These are phyloP conservation scores for Aspergillaceae sp. DNA, from an alignment of 2,329 filamentous ascomycete species.

Conservation along the genomic window DNA sequence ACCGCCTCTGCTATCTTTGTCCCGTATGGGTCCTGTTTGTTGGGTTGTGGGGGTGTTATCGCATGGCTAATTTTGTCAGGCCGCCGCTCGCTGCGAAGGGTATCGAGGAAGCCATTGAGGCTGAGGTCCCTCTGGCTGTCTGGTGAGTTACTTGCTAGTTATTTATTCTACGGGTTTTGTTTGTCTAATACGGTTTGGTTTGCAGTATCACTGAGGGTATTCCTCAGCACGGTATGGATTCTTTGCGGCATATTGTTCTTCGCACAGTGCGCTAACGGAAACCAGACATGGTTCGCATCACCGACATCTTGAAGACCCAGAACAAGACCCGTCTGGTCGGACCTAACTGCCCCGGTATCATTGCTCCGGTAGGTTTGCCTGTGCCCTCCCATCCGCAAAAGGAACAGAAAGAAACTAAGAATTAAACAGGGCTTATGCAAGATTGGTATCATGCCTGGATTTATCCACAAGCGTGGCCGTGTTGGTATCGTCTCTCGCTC, in stretches of 20 bases:
- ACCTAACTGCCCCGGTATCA: conserved; percentile 97
- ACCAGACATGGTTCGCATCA: conserved; percentile 96
- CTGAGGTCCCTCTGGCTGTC: conserved; percentile 89
- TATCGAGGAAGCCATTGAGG: conserved; percentile 92
- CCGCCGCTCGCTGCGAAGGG: conserved; percentile 84
- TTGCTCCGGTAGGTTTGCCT: conserved; percentile 54
- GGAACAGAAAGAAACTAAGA: background rate
- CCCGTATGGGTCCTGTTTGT: conserved; percentile 51
- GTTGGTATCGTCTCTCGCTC: conserved; percentile 98
- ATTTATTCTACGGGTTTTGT: background rate
- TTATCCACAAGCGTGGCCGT: conserved; percentile 99
- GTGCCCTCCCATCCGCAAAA: background rate
- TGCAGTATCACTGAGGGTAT: conserved; percentile 85
- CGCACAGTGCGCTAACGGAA: conserved; percentile 10
- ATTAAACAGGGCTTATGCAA: conserved; percentile 80
- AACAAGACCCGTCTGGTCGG: conserved; percentile 93
- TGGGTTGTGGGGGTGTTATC: background rate
- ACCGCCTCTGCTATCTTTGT: conserved; percentile 93
- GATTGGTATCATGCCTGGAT: conserved; percentile 99
- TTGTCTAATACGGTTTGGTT: conserved; percentile 6
- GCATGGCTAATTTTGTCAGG: conserved; percentile 40
- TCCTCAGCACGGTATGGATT: conserved; percentile 74
- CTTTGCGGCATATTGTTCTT: background rate
- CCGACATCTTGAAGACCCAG: conserved; percentile 94
- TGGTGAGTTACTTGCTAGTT: conserved; percentile 44